Evolutionary conservation across 2,329 filamentous ascomycete species (phyloP), one percentile per base, ranked within the genome.

Genomic region (Thermoascus crustaceus): DNA sequence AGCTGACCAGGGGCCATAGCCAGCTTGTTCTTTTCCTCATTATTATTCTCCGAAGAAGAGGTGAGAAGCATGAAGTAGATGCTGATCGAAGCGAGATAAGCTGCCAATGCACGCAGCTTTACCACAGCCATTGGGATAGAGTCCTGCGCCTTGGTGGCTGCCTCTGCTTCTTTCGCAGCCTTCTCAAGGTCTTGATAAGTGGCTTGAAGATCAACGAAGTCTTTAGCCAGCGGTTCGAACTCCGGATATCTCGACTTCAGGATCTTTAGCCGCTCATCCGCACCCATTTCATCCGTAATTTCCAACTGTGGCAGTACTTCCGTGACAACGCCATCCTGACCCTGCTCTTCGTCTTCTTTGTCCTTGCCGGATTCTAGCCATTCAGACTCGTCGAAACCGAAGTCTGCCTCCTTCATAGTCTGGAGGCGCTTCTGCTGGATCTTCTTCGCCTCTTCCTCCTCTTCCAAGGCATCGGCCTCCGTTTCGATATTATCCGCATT

Each of bases 31-130:
- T 69, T 71, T 22, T 69, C 63, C 1, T 67, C 65, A 39, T n/a
- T n/a, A n/a, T n/a, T n/a, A n/a, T 79, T 76, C 32, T 79, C 71
- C 2, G 80, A 73, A 1, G 85, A 80, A 0, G 86, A 94, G 7
- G 86, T 85, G n/a, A 98, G 67, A 22, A 96, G 75, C 23, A 88
- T 85, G 58, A 98, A 94, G 61, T 98, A 98, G 77, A 94, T 88
- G 32, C 84, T 81, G 47, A 98, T 70, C 1, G 85, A 75, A 27
- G 84, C 86, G 16, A 96, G 69, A 55, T 98, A 96, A 40, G 87
- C 85, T 4, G 85, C 81, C 24, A 94, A 69, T 7, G 88, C 78
- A 58, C 85, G 80, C 55, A 83, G 80, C 57, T 89, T 91, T 39
- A 85, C 71, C 6, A 79, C 68, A 14, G 75, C 67, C n/a, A 81